Conservation (phyloP, 1,284 basidiomycete genomes). For the Rhodotorula sp. region DNA sequence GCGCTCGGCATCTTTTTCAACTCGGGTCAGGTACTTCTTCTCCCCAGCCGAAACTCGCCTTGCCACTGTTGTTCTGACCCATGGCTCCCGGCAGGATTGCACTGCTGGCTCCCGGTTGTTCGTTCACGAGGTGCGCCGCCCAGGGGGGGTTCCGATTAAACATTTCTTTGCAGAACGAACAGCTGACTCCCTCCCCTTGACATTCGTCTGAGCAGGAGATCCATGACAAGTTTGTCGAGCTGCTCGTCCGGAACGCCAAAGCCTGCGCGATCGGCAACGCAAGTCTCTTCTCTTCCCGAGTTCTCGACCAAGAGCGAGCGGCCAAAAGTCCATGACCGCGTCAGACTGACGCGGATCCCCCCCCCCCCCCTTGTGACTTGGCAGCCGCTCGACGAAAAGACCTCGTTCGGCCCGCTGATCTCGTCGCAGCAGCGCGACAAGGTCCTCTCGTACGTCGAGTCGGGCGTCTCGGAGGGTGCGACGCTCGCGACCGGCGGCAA, state of each 20-base stretch:
- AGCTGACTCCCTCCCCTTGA: neutral
- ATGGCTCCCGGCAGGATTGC: constrained; percentile 32
- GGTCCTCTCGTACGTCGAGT: constrained; percentile 83
- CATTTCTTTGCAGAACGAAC: neutral
- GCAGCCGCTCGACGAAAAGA: constrained; percentile 67
- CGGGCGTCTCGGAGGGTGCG: constrained; percentile 80
- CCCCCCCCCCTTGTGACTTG: neutral
- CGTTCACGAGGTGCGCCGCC: constrained; percentile 33
- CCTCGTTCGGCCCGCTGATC: constrained; percentile 70
- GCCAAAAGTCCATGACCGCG: neutral
- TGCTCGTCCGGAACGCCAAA: constrained; percentile 67
- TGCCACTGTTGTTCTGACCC: no score
- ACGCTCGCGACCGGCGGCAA: constrained; percentile 73
- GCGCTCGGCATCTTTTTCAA: constrained; percentile 35
- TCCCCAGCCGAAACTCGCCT: no score
- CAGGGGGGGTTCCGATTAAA: neutral
- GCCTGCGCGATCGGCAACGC: constrained; percentile 68
- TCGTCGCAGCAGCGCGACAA: constrained; percentile 70
- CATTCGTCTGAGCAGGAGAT: constrained; percentile 48
- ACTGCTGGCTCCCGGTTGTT: constrained; percentile 40
- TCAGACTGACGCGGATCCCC: neutral
- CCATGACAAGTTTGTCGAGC: constrained; percentile 73
- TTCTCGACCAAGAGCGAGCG: no score
- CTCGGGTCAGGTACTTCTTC: neutral
- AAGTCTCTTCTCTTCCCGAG: constrained; percentile 6